Evolutionary conservation across 1,284 basidiomycete species (phyloP).

Genomic region (Apiotrichum montevideense): DNA sequence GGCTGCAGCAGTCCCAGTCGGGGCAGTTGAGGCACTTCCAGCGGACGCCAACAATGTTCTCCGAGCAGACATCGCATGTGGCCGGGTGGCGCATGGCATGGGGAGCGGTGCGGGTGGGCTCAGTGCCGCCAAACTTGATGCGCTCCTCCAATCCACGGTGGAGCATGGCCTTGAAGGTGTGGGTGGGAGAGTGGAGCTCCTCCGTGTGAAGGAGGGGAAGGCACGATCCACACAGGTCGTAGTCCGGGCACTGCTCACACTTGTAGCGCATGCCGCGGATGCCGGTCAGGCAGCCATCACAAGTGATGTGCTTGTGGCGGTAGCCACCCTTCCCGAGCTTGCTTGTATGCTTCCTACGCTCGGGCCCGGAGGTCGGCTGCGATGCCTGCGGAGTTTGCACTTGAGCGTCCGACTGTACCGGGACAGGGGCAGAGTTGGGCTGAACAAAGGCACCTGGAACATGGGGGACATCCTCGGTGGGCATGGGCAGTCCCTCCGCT

Average conservation of each 20-base stretch:
- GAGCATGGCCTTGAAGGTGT: conserved; percentile 43
- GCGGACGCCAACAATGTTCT: conserved; percentile 39
- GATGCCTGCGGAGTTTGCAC: neutral
- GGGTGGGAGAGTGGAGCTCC: conserved; percentile 33
- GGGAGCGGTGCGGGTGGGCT: conserved; percentile 15
- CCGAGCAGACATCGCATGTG: conserved; percentile 39
- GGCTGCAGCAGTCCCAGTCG: conserved; percentile 55
- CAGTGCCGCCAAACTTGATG: conserved; percentile 26
- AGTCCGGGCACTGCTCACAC: conserved; percentile 43
- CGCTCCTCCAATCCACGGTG: conserved; percentile 40
- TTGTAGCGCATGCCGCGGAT: conserved; percentile 44
- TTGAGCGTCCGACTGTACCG: neutral
- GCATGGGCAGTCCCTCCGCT: neutral
- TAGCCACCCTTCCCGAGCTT: conserved; percentile 33
- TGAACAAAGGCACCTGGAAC: conserved; percentile 37
- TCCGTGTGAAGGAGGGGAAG: conserved; percentile 36
- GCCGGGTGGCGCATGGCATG: conserved; percentile 29
- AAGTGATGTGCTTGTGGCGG: conserved; percentile 43
- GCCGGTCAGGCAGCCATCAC: conserved; percentile 40
- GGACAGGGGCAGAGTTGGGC: conserved; percentile 1
- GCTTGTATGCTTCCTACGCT: conserved; percentile 11
- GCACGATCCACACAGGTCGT: conserved; percentile 43
- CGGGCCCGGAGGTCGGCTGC: neutral
- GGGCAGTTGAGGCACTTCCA: conserved; percentile 47
- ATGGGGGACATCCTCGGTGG: conserved; percentile 5